Base-by-base conservation (phyloP, 2,329 filamentous ascomycete species). In the Teratosphaeria gauchensis region DNA sequence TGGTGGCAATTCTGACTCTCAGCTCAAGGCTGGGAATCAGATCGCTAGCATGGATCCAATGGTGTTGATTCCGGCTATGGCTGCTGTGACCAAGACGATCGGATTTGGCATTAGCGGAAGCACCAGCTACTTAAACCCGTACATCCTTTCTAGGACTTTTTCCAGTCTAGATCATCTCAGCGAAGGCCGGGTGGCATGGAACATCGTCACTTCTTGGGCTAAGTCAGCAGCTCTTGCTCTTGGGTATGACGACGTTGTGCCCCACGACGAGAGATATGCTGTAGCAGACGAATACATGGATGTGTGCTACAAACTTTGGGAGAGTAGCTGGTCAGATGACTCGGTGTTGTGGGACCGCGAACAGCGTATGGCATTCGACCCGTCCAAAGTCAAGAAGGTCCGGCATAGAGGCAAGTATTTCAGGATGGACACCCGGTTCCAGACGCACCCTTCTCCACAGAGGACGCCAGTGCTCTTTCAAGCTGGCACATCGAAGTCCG, bases 71-170 rank as follows among this genome's bases (percentile, higher is more conserved):
- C 19, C 28, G n/a, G 35, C 48, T 14, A 53, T 53, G 35, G 46
- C 51, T 11, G 16, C 56, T 53, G 51, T 52, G 30, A 52, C 51
- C 51, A 28, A 24, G 21, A 28, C 16, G 12, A 16, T 89, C n/a
- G 83, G 81, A 0, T 88, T 89, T 61, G 85, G 85, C 0, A 82
- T 88, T 1, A 88, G 86, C 0, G 80, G 85, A 0, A 81, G 82
- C 1, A 87, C 85, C 0, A 87, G 84, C 0, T 89, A 88, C 61
- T 85, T 88, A 68, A 80, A 84, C 66, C 85, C 86, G 0, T 88
- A 87, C 65, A 82, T 86, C 63, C 74, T 88, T 14, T 85, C 86
- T 0, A 73, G 85, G 19, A 74, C 84, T n/a, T 72, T 88, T 11
- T 84, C 81, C 3, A 88, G 85, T 0, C 76, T 88, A 0, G 86